phyloP scores from a whole-genome alignment of 1,284 basidiomycete genomes.

The Sutorius eximius region DNA sequence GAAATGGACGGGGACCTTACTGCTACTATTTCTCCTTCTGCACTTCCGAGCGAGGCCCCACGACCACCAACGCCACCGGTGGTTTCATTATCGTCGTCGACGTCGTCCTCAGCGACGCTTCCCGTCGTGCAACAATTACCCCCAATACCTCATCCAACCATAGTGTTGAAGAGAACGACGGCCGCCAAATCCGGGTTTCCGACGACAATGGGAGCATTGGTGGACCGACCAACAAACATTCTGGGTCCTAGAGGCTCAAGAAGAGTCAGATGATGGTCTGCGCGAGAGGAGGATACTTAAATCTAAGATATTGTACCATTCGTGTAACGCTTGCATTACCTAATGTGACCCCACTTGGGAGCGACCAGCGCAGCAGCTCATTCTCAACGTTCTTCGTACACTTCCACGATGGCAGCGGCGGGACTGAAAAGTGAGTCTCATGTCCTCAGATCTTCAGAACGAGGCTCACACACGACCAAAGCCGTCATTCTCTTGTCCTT shows the following conservation, averaged over 20 bases:
- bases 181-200: constrained; percentile 23
- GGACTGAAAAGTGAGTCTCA: constrained; percentile 35
- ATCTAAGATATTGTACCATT: constrained; percentile 11
- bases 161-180: constrained; percentile 28
- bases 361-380: constrained; percentile 1
- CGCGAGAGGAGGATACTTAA: constrained; percentile 1
- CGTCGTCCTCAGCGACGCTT: constrained; percentile 37
- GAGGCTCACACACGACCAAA: constrained; percentile 33
- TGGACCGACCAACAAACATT: constrained; percentile 39
- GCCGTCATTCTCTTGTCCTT: constrained; percentile 95
- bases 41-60: constrained; percentile 1
- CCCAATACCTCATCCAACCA: constrained; percentile 16
- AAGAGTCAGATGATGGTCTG: constrained; percentile 23
- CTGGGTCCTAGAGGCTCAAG: constrained; percentile 38
- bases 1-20: constrained; percentile 22
- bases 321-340: constrained; percentile 12
- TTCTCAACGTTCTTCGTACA: not conserved
- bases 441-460: not conserved
- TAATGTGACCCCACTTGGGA: constrained; percentile 6
- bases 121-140: constrained; percentile 16
- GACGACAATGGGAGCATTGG: constrained; percentile 28
- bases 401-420: constrained; percentile 41
- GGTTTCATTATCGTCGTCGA: constrained; percentile 39
- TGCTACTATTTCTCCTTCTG: constrained; percentile 12
- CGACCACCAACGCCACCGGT: constrained; percentile 25